Percentiles rank a stretch among this genome's conserved stretches.
phyloP scores from a whole-genome alignment of 2,329 filamentous ascomycete species.

The Colletotrichum ledebouriae region DNA sequence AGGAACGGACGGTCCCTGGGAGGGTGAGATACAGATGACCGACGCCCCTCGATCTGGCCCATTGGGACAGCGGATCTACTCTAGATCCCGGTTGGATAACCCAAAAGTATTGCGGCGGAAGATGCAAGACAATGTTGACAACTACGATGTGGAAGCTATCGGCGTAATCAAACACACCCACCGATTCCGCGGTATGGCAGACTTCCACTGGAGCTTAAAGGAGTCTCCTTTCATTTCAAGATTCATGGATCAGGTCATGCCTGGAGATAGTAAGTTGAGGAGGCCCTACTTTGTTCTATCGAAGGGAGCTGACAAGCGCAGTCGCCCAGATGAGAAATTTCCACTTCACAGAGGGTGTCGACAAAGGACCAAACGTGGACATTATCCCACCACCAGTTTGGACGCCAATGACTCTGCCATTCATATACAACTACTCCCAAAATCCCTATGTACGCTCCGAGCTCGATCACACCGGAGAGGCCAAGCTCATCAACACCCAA shows the following conservation, averaged over 20 bases:
- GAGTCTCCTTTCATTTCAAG: conserved; percentile 77
- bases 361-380: conserved; percentile 71
- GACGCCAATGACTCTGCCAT: conserved; percentile 79
- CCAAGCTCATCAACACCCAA: conserved; percentile 68
- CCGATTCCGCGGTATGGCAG: conserved; percentile 86
- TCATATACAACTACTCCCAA: conserved; percentile 86
- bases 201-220: conserved; percentile 85
- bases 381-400: conserved; percentile 86
- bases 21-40: conserved; percentile 56
- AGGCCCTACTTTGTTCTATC: not conserved
- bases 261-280: conserved; percentile 72
- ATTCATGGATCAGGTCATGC: conserved; percentile 78
- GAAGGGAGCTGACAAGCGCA: conserved; percentile 56
- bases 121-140: conserved; percentile 77
- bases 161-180: conserved; percentile 84
- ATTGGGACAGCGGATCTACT: conserved; percentile 52
- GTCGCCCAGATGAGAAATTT: conserved; percentile 66
- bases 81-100: conserved; percentile 63
- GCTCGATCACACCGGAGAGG: conserved; percentile 66
- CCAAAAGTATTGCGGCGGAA: conserved; percentile 70
- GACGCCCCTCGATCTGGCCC: conserved; percentile 41
- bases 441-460: conserved; percentile 81
- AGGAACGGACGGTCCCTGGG: conserved; percentile 77
- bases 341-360: conserved; percentile 70
- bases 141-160: conserved; percentile 77